phyloP scores from a whole-genome alignment of 495 filamentous ascomycete genomes.

The Penicillium canescens region DNA sequence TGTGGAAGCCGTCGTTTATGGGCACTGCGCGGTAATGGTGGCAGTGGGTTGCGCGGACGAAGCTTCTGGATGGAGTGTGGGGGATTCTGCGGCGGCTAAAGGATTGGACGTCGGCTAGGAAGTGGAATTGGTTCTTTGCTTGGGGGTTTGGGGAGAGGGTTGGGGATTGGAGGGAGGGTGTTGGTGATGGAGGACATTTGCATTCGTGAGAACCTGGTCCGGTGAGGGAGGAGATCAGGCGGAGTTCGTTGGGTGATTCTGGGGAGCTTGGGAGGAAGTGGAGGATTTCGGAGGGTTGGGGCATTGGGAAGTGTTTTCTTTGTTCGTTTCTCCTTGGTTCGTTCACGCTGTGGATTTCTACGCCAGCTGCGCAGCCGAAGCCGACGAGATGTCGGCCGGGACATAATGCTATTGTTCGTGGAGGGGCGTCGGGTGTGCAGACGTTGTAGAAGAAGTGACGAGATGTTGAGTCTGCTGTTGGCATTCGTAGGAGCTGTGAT shows the following conservation, averaged over 20 bases:
- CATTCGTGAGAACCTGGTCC: constrained; percentile 45
- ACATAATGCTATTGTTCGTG: constrained; percentile 67
- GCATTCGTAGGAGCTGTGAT: constrained; percentile 11
- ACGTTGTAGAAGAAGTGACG: constrained; percentile 54
- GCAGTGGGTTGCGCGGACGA: constrained; percentile 44
- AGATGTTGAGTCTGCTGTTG: constrained; percentile 25
- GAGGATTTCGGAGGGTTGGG: constrained; percentile 63
- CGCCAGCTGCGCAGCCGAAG: constrained; percentile 66
- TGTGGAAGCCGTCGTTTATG: constrained; percentile 66
- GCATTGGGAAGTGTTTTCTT: constrained; percentile 66
- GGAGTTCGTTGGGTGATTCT: constrained; percentile 47
- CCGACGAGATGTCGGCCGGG: constrained; percentile 68
- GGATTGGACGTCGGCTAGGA: constrained; percentile 27
- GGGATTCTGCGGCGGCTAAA: constrained; percentile 26
- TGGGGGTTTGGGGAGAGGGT: constrained; percentile 13
- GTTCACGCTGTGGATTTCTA: constrained; percentile 75
- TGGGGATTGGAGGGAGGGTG: background rate
- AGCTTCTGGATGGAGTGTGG: constrained; percentile 27
- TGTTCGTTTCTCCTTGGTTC: constrained; percentile 56
- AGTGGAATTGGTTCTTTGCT: constrained; percentile 33
- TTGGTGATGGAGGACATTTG: constrained; percentile 23
- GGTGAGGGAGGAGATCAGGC: constrained; percentile 67
- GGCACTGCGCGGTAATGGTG: constrained; percentile 71
- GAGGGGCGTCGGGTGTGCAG: constrained; percentile 65
- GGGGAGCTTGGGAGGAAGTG: constrained; percentile 63